Evolutionary conservation across 345 rosid genomes (phyloP).

Genomic region (Salix viminalis): DNA sequence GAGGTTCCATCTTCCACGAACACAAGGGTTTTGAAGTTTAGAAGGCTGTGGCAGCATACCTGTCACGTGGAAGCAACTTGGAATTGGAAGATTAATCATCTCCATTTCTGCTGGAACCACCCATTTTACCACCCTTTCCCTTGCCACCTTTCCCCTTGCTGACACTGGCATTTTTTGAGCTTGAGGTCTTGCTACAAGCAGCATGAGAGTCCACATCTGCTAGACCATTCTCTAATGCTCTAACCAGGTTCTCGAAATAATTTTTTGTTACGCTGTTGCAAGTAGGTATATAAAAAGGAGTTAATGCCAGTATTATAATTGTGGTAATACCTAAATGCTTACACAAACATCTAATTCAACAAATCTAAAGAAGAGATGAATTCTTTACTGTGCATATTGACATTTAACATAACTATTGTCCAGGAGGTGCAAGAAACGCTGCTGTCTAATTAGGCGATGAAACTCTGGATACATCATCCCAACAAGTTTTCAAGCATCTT

Average conservation of each 20-base stretch:
- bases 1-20: not conserved
- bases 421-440: not conserved
- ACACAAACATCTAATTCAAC: not conserved
- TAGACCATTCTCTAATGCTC: constrained; percentile 88
- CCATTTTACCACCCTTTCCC: constrained; percentile 47
- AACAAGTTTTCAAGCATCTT: no score
- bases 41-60: constrained; percentile 16
- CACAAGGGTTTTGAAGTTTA: not conserved
- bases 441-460: not conserved
- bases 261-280: constrained; percentile 78
- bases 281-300: not conserved
- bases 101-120: constrained; percentile 43
- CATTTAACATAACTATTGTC: not conserved
- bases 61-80: constrained; percentile 16
- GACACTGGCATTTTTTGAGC: constrained; percentile 46
- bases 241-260: constrained; percentile 93
- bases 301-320: not conserved
- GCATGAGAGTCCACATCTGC: constrained; percentile 74
- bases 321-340: not conserved
- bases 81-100: constrained; percentile 24
- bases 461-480: not conserved
- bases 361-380: not conserved
- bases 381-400: not conserved
- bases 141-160: constrained; percentile 52
- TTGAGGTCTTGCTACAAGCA: constrained; percentile 49